Percentiles rank a stretch among this genome's conserved stretches.
phyloP scores from a whole-genome alignment of 805 yeast genomes.

The Blastobotrys muscicola region DNA sequence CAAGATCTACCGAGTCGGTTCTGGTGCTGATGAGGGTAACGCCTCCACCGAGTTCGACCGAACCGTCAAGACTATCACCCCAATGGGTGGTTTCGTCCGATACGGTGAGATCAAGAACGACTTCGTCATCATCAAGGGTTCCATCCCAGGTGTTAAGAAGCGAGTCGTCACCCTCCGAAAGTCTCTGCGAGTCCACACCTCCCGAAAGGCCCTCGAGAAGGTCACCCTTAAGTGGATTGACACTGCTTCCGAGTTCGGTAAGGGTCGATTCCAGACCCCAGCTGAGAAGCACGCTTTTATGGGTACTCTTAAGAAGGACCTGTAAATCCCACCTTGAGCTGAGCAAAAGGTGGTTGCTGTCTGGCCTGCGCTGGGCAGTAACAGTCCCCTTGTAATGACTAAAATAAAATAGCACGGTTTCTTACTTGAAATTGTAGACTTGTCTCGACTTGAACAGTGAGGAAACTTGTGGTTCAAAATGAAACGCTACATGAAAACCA shows the following conservation, averaged over 20 bases:
- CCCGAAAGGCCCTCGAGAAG: constrained; percentile 95
- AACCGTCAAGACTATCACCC: constrained; percentile 99
- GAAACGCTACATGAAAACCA: no score
- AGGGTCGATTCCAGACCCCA: constrained; percentile 99
- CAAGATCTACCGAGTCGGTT: constrained; percentile 99
- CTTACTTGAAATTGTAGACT: no score
- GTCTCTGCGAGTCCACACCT: constrained; percentile 94
- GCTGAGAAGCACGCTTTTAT: constrained; percentile 99
- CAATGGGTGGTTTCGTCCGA: constrained; percentile 99
- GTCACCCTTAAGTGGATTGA: constrained; percentile 99
- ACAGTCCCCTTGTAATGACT: no score
- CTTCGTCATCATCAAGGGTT: constrained; percentile 95
- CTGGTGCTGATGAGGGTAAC: constrained; percentile 86
- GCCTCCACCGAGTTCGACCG: constrained; percentile 98
- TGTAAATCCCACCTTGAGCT: constrained; percentile 25
- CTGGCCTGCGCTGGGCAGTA: no score
- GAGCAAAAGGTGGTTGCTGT: no score
- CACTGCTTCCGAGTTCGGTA: constrained; percentile 99
- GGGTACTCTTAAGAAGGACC: constrained; percentile 99
- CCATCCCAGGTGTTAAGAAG: constrained; percentile 99
- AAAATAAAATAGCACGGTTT: no score
- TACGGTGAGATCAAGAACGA: constrained; percentile 98
- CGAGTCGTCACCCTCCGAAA: constrained; percentile 98
- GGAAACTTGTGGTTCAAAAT: no score
- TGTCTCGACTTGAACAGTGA: no score